A percentile compares a stretch with the other conserved stretches of the same genome.
Evolutionary conservation across 1,284 basidiomycete species (phyloP).

Genomic region (Cryptococcus floricola): DNA sequence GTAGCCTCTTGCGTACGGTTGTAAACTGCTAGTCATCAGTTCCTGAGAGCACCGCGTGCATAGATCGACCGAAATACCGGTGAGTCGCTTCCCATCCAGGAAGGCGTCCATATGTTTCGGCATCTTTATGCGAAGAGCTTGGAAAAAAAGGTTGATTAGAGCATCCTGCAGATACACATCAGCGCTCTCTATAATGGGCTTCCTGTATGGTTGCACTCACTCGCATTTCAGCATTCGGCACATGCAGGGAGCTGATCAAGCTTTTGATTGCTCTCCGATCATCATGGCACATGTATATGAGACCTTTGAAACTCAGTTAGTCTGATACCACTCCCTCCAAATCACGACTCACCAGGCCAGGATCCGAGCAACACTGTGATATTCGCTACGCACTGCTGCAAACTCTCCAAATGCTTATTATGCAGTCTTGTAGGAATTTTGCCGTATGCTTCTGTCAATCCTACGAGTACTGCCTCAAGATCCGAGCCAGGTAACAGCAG

Average conservation of each 20-base stretch:
- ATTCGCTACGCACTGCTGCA: slow-evolving; percentile 71
- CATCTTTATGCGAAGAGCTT: slow-evolving; percentile 83
- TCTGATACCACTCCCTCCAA: slow-evolving; percentile 10
- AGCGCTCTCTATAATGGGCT: not conserved
- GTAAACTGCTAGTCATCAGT: slow-evolving; percentile 29
- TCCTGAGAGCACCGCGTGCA: not conserved
- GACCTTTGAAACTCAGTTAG: slow-evolving; percentile 52
- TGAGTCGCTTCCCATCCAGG: slow-evolving; percentile 76
- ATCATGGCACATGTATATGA: slow-evolving; percentile 92
- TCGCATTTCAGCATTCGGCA: slow-evolving; percentile 80
- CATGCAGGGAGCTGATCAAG: slow-evolving; percentile 77
- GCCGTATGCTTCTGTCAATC: slow-evolving; percentile 86
- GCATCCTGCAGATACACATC: slow-evolving; percentile 65
- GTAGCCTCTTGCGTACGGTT: slow-evolving; percentile 38
- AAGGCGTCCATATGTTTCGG: slow-evolving; percentile 88
- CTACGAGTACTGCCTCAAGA: slow-evolving; percentile 82
- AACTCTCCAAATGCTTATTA: slow-evolving; percentile 61
- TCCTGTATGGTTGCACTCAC: slow-evolving; percentile 52
- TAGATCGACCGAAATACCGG: slow-evolving; percentile 57
- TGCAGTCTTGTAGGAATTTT: slow-evolving; percentile 56
- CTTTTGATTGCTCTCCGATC: slow-evolving; percentile 79
- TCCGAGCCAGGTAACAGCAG: slow-evolving; percentile 80
- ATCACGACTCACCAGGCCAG: slow-evolving; percentile 74
- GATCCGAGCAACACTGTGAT: slow-evolving; percentile 80
- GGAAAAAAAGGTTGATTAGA: slow-evolving; percentile 88